Conservation (phyloP, 23 red algal species). For the Cyanidioschyzon merolae region DNA sequence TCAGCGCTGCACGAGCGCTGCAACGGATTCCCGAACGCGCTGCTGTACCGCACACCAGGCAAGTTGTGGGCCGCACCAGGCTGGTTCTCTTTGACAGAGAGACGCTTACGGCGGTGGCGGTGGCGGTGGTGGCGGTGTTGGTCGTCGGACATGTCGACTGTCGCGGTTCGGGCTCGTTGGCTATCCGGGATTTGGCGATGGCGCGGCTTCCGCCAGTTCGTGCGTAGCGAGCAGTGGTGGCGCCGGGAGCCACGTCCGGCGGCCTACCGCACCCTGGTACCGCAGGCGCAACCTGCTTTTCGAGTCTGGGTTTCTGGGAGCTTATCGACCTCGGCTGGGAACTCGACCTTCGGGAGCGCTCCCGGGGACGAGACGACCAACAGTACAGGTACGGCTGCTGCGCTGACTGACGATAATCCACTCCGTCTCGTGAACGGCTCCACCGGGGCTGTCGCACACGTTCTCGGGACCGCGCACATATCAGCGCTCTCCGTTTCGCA, state of each 20-base stretch:
- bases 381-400: neutral
- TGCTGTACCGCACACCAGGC: no score
- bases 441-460: neutral
- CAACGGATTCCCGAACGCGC: no score
- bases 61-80: no score
- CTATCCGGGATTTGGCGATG: neutral
- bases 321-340: neutral
- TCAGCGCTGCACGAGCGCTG: no score
- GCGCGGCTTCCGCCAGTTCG: neutral
- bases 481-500: conserved; percentile 10
- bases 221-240: no score
- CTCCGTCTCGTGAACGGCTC: neutral
- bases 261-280: no score
- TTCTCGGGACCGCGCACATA: conserved; percentile 25
- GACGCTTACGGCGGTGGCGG: no score
- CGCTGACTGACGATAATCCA: neutral
- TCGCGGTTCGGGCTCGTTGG: neutral
- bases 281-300: no score
- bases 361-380: neutral
- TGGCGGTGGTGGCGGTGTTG: no score
- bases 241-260: no score
- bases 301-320: no score
- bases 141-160: neutral
- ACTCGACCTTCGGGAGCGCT: neutral
- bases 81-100: no score